phyloP scores from a whole-genome alignment of 805 yeast genomes.

The Dipodascopsis tothii region DNA sequence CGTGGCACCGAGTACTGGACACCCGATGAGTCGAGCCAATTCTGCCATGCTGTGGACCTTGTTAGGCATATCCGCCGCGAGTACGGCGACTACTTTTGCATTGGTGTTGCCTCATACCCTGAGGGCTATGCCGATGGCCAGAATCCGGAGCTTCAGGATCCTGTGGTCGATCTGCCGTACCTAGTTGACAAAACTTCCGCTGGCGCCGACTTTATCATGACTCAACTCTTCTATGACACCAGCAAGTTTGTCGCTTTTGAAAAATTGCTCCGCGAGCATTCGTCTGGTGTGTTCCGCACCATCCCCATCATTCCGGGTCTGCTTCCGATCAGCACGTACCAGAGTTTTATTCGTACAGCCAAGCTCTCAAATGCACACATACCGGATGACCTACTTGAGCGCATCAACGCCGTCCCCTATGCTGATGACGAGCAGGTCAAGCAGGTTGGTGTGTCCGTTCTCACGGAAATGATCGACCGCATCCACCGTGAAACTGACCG shows the following conservation, averaged over 20 bases:
- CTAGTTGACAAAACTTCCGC: conserved; percentile 80
- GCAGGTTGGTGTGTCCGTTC: conserved; percentile 67
- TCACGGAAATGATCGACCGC: conserved; percentile 55
- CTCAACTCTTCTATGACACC: conserved; percentile 88
- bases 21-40: conserved; percentile 42
- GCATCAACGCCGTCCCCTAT: conserved; percentile 50
- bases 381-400: conserved; percentile 48
- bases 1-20: conserved; percentile 60
- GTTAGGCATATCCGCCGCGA: conserved; percentile 66
- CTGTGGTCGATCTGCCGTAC: conserved; percentile 63
- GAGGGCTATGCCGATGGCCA: conserved; percentile 92
- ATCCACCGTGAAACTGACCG: conserved; percentile 49
- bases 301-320: conserved; percentile 75
- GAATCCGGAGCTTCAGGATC: conserved; percentile 45
- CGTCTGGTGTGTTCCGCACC: conserved; percentile 34
- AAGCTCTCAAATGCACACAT: conserved; percentile 79
- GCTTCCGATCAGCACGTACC: conserved; percentile 83
- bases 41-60: conserved; percentile 75
- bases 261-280: conserved; percentile 28
- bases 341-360: conserved; percentile 79
- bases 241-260: conserved; percentile 66
- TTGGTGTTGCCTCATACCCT: conserved; percentile 97
- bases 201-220: conserved; percentile 89
- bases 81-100: conserved; percentile 75
- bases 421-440: conserved; percentile 77